Evolutionary conservation across 208 protist species (phyloP), one percentile per base, ranked within the genome.

Genomic region (Leishmania tarentolae): DNA sequence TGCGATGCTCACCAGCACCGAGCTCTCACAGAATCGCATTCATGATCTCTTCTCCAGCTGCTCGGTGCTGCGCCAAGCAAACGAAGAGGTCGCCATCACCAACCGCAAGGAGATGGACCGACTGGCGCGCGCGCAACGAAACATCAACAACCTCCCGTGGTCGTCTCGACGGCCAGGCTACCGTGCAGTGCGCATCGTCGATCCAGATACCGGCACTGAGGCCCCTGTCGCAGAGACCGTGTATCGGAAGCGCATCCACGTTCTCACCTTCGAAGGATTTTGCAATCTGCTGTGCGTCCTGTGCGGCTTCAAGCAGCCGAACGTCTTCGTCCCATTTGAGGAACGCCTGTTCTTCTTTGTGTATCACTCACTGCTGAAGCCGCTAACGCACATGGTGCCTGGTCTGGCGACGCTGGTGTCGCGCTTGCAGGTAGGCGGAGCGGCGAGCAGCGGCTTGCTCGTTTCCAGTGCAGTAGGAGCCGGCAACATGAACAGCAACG

Each of bases 1-100:
- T 78, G 92, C 94, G 44, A 95, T 95, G 93, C 84, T 98, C 70
- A 96, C 94, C 72, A 97, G 91, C 80, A 94, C 92, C n/a, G 93
- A 98, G 69, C 92, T 96, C 17, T 95, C 94, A 53, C 91, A 95
- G 79, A 89, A 92, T 76, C 69, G 96, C 68, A 87, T 96, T n/a
- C 90, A 79, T 71, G 94, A 98, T 69, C 88, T 98, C 65, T 98
- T 98, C 78, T 61, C 87, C 70, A 85, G 90, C 61, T 97, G 91
- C 83, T 88, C 88, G 52, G 86, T 94, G 46, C 83, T 80, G 66
- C 91, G 90, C 56, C 88, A 85, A 53, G 75, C 84, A 0, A 79
- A n/a, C 47, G 88, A 92, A 73, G 94, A 96, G 79, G 86, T 79
- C 2, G 86, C 90, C 40, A 77, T 80, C 7, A 79, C 86, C 37